phyloP scores from a whole-genome alignment of 1,284 basidiomycete species.

The Jaminaea rosea region DNA sequence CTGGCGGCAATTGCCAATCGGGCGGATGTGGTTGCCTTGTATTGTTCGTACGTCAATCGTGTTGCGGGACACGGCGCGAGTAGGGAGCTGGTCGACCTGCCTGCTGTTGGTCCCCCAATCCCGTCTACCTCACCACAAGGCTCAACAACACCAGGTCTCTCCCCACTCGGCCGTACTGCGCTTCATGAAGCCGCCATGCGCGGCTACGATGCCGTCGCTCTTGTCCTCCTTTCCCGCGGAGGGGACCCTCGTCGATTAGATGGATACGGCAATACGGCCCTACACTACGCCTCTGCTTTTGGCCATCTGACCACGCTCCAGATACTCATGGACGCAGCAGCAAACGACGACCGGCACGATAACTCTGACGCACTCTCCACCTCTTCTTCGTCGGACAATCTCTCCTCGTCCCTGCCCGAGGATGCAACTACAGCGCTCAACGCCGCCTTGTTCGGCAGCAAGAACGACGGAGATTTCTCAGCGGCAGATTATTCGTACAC shows the following conservation, averaged over 20 bases:
- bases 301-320: conserved; percentile 60
- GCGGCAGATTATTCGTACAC: conserved; percentile 79
- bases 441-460: conserved; percentile 53
- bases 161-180: conserved; percentile 80
- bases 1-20: conserved; percentile 26
- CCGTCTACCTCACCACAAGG: no score
- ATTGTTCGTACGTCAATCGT: background rate
- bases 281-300: conserved; percentile 59
- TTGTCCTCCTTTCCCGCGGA: conserved; percentile 73
- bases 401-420: conserved; percentile 77
- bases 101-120: no score
- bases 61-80: no score
- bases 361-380: conserved; percentile 17
- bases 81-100: conserved; percentile 70
- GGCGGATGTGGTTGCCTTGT: conserved; percentile 12
- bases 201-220: conserved; percentile 77
- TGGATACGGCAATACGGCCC: conserved; percentile 77
- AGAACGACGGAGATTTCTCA: conserved; percentile 83
- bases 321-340: conserved; percentile 74
- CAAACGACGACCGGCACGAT: no score
- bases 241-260: conserved; percentile 81
- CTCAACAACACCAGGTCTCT: no score
- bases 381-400: background rate
- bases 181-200: conserved; percentile 77
- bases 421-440: conserved; percentile 61